Evolutionary conservation across 208 protist genomes (phyloP).

Genomic region (Trypanosomatidae sp.): DNA sequence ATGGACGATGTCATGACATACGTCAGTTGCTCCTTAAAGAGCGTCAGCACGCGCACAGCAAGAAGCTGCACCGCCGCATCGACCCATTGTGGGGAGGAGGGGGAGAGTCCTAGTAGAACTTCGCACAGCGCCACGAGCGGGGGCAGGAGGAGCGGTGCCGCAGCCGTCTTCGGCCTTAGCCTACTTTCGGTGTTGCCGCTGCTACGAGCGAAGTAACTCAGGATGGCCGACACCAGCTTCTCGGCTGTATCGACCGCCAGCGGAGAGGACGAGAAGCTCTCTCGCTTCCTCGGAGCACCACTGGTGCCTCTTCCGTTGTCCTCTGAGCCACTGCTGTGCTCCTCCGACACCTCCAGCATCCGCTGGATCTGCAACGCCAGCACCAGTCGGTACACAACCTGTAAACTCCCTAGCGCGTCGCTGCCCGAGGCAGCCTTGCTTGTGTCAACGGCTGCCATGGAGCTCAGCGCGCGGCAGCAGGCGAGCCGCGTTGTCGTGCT

Average conservation of each 20-base stretch:
- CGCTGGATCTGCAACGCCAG: slow-evolving; percentile 47
- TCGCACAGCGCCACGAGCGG: slow-evolving; percentile 67
- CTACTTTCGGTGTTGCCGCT: not conserved
- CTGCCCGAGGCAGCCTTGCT: not conserved
- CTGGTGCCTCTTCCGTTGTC: not conserved
- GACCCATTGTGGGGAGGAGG: slow-evolving; percentile 37
- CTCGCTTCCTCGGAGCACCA: not conserved
- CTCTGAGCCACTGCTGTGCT: not conserved
- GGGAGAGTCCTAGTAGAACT: slow-evolving; percentile 18
- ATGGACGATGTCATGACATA: slow-evolving; percentile 11
- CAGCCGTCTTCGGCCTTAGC: slow-evolving; percentile 35
- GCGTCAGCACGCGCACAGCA: slow-evolving; percentile 47
- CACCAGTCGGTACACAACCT: slow-evolving; percentile 45
- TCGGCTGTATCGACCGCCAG: slow-evolving; percentile 22
- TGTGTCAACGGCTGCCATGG: slow-evolving; percentile 8
- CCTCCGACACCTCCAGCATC: slow-evolving; percentile 4
- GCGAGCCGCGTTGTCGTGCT: slow-evolving; percentile 22
- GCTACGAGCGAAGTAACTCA: slow-evolving; percentile 13
- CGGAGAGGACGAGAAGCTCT: not conserved
- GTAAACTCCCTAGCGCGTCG: slow-evolving; percentile 28
- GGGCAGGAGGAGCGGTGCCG: slow-evolving; percentile 39
- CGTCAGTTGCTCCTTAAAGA: slow-evolving; percentile 38
- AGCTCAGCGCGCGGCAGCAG: slow-evolving; percentile 21
- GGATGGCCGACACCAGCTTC: slow-evolving; percentile 21
- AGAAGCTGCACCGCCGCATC: slow-evolving; percentile 69